Percentiles rank a stretch among this genome's conserved stretches.
These are phyloP conservation scores for Cyphellophora attinorum DNA, from an alignment of 2,329 filamentous ascomycete genomes.

Conservation along the genomic window DNA sequence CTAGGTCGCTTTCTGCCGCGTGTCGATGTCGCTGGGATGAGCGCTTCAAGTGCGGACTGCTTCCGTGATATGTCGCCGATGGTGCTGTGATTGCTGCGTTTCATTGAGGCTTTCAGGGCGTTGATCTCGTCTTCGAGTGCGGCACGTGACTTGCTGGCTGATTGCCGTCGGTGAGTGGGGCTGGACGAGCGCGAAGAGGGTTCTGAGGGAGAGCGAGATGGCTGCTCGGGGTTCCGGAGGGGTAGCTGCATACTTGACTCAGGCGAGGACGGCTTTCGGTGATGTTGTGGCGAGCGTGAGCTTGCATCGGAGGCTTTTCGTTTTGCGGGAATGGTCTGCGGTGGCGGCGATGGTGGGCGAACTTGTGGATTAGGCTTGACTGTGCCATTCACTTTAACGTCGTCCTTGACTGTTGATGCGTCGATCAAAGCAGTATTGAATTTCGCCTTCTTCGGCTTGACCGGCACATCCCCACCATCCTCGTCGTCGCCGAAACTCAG, in stretches of 20 bases:
- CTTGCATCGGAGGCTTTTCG: slow-evolving; percentile 9
- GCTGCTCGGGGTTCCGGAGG: slow-evolving; percentile 33
- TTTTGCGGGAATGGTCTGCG: slow-evolving; percentile 12
- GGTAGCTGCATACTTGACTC: slow-evolving; percentile 35
- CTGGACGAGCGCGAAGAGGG: slow-evolving; percentile 18
- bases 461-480: slow-evolving; percentile 21
- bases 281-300: slow-evolving; percentile 17
- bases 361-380: slow-evolving; percentile 13
- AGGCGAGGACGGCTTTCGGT: slow-evolving; percentile 27
- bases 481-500: slow-evolving; percentile 35
- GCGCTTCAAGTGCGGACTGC: slow-evolving; percentile 37
- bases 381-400: slow-evolving; percentile 2
- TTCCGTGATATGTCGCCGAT: slow-evolving; percentile 25
- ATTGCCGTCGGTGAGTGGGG: slow-evolving; percentile 18
- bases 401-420: slow-evolving; percentile 8
- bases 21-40: slow-evolving; percentile 38
- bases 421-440: slow-evolving; percentile 37
- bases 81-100: slow-evolving; percentile 27
- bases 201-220: slow-evolving; percentile 20
- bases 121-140: slow-evolving; percentile 33
- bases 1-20: slow-evolving; percentile 35
- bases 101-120: slow-evolving; percentile 38
- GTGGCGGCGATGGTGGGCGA: slow-evolving; percentile 24
- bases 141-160: slow-evolving; percentile 16
- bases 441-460: slow-evolving; percentile 34